These are phyloP conservation scores for Ceratocystis smalleyi DNA, from an alignment of 2,329 filamentous ascomycete genomes.

Conservation along the genomic window DNA sequence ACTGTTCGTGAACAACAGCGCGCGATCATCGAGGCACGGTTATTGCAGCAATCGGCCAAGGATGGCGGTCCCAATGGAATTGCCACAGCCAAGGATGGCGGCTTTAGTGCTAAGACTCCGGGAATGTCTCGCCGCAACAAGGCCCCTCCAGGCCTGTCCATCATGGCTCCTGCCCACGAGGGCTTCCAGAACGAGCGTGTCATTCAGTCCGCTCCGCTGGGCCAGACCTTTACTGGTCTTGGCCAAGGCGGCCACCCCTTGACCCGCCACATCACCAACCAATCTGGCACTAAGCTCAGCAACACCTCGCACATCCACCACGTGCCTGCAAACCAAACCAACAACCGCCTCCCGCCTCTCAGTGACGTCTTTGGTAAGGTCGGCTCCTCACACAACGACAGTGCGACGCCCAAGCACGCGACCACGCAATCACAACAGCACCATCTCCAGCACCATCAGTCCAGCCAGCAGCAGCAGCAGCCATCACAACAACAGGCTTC, in stretches of 20 bases:
- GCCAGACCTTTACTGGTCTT: constrained; percentile 88
- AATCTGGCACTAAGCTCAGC: constrained; percentile 58
- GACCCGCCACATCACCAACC: constrained; percentile 64
- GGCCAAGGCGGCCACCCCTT: constrained; percentile 56
- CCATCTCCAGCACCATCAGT: constrained; percentile 1
- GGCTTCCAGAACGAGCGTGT: constrained; percentile 88
- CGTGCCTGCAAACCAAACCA: constrained; percentile 71
- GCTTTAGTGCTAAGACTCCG: constrained; percentile 53
- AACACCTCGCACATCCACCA: constrained; percentile 85
- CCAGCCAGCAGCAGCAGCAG: constrained; percentile 5
- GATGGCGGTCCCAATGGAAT: constrained; percentile 39
- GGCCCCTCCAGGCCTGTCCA: constrained; percentile 77
- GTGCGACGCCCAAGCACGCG: constrained; percentile 20
- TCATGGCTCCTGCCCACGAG: constrained; percentile 83
- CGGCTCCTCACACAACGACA: constrained; percentile 41
- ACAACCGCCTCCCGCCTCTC: constrained; percentile 83
- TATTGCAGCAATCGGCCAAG: constrained; percentile 72
- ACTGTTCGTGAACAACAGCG: constrained; percentile 87
- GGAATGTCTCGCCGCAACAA: constrained; percentile 60
- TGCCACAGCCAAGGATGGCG: constrained; percentile 31
- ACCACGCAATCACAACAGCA: constrained; percentile 5
- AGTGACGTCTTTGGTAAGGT: constrained; percentile 82
- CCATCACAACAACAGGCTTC: constrained; percentile 19
- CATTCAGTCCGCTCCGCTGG: constrained; percentile 87
- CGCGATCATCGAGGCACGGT: constrained; percentile 80